Percentiles rank a stretch among this genome's conserved stretches.
phyloP scores from a whole-genome alignment of 495 filamentous ascomycete genomes.

The Lasiosphaeria ovina region DNA sequence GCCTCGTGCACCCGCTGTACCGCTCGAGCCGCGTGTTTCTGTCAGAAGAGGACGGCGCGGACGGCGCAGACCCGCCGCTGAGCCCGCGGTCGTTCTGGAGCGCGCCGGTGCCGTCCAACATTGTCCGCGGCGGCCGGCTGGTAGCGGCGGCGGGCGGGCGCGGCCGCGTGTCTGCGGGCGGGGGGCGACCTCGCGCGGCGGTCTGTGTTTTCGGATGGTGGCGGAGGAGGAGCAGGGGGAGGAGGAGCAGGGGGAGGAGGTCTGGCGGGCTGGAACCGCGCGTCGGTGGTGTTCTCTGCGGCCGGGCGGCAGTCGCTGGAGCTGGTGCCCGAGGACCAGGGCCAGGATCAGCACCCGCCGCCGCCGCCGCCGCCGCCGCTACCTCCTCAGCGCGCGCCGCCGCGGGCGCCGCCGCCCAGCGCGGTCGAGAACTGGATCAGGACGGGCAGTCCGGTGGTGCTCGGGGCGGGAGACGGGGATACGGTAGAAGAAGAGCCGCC shows the following conservation, averaged over 20 bases:
- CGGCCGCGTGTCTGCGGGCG: not conserved
- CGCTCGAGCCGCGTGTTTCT: constrained; percentile 12
- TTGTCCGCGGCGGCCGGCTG: too few relatives aligned
- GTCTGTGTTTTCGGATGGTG: not conserved
- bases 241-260: not conserved
- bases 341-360: too few relatives aligned
- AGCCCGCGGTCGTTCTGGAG: constrained; percentile 11
- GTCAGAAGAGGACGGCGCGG: not conserved
- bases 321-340: constrained; percentile 6
- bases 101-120: constrained; percentile 2
- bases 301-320: constrained; percentile 3
- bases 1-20: constrained; percentile 25
- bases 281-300: constrained; percentile 4
- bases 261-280: not conserved
- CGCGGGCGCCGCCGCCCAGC: not conserved
- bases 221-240: too few relatives aligned
- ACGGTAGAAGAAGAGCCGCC: too few relatives aligned
- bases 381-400: not conserved
- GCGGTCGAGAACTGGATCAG: constrained; percentile 21
- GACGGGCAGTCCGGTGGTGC: not conserved
- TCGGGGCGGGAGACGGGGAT: not conserved
- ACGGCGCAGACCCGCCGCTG: not conserved
- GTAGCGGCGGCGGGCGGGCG: too few relatives aligned
- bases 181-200: constrained; percentile 6
- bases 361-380: constrained; percentile 4